Evolutionary conservation across 2,329 filamentous ascomycete genomes (phyloP), one percentile per base, ranked within the genome.

Genomic region (Colletotrichum sp.): DNA sequence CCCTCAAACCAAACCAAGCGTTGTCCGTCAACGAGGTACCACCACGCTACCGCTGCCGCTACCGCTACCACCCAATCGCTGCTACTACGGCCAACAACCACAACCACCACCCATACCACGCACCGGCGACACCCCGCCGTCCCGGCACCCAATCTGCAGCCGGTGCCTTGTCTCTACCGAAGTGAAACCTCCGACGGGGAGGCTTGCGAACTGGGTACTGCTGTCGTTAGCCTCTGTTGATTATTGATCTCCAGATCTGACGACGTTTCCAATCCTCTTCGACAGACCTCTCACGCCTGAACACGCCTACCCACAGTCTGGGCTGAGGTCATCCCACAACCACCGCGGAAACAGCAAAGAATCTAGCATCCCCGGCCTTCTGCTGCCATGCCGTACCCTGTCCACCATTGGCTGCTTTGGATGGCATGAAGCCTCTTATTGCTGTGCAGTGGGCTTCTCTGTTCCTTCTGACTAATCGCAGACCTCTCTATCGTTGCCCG

Each of bases 101-200:
- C 39, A 44, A 39, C 68, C 15, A 30, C 57, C 15, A 26, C 60
- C 63, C 39, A 22, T 44, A 70, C 30, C 63, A 67, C 62, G 55
- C 63, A 75, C 44, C 59, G 64, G 39, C 70, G 65, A 26, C 26
- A 71, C 63, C 68, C 73, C 48, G 59, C 74, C 59, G 70, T 55
- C 71, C 74, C 70, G 74, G 70, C 71, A 76, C 59, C 64, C 57
- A 60, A 62, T 68, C 70, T 69, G 74, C 74, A 73, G 57, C 70
- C 64, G 70, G 64, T 73, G 70, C 70, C 64, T 73, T 75, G 48
- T 64, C 70, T 73, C 64, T 76, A 59, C 74, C 74, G 74, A 74
- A 69, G 57, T 76, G 74, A 76, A 76, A 73, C 74, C 74, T 76
- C 74, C 74, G 74, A 76, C 26, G 70, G 24, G 26, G 59, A 65